Base-by-base conservation (phyloP, 306 rosid species). In the Dryas octopetala region DNA sequence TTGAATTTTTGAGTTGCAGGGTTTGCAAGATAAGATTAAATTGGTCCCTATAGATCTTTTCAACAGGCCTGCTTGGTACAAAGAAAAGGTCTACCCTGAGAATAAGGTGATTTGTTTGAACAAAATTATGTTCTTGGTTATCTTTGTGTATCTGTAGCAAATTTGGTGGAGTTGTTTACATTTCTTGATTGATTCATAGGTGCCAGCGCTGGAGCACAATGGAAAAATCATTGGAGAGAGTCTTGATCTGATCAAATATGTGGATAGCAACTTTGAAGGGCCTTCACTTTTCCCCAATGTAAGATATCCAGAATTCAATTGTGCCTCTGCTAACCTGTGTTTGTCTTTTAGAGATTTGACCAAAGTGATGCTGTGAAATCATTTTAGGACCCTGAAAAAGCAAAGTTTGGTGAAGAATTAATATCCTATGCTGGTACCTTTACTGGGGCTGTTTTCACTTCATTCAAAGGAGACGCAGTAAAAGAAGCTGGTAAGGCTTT, bases 141-240 rank as follows among this genome's bases (percentile, higher is more conserved):
- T 26, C 5, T 13, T 59, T 67, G 13, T 17, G 14, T 62, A n/a
- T 68, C 44, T 47, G 6, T n/a, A 52, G 15, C 49, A 71, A 11
- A 44, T 10, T 48, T 51, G 28, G 12, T 49, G 67, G 26, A 70
- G 49, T 47, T 45, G 64, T 45, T 76, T 64, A 23, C 23, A 26
- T 59, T 14, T 32, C 41, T 54, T 68, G 17, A n/a, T 38, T 75
- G 54, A 55, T 76, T 68, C 41, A 46, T 63, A 93, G 96, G 97
- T 93, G 70, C 97, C 98, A 63, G 47, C 98, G 6, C 80, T 94
- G 88, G 97, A 94, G 89, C 97, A 90, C 86, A 87, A 91, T 77
- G 92, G 93, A 9, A 86, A 91, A 79, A 74, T 94, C 41, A 64
- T 86, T 23, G 98, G 95, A 71, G 98, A 94, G 81, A 91, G 97